Conservation (phyloP, 176 grass and related monocot species). For the Saccharum officinarum region DNA sequence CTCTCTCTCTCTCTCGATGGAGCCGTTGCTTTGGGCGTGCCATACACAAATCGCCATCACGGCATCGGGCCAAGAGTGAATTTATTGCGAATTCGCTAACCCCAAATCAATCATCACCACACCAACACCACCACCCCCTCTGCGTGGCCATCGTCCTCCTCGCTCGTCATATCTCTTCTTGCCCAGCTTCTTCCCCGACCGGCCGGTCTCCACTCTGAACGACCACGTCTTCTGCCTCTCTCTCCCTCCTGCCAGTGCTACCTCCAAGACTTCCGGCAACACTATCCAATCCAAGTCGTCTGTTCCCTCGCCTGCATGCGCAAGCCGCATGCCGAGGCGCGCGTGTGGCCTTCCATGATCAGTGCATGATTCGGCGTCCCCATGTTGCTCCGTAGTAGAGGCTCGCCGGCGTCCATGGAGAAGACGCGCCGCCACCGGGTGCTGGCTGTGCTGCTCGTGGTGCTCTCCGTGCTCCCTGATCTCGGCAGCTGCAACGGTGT, state of each 20-base stretch:
- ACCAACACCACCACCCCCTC: background rate
- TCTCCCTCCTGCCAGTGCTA: background rate
- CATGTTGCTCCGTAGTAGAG: background rate
- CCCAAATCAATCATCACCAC: background rate
- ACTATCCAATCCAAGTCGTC: background rate
- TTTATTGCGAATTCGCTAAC: constrained; percentile 5
- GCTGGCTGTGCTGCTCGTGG: background rate
- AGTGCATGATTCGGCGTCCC: background rate
- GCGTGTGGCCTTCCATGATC: background rate
- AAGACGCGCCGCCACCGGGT: background rate
- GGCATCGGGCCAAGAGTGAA: constrained; percentile 26
- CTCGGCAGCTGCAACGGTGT: constrained; percentile 5
- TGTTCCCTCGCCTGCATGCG: background rate
- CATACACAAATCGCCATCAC: background rate
- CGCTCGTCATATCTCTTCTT: no score
- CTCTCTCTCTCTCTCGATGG: background rate
- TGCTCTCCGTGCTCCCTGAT: background rate
- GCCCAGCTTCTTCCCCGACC: background rate
- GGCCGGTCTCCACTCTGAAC: background rate
- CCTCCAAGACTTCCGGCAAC: background rate
- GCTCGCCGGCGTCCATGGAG: constrained; percentile 11
- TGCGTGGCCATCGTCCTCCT: background rate
- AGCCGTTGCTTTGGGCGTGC: background rate
- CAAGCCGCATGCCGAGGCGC: no score
- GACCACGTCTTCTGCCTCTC: background rate